Evolutionary conservation across 1,284 basidiomycete genomes (phyloP), one percentile per base, ranked within the genome.

Genomic region (Melampsora americana): DNA sequence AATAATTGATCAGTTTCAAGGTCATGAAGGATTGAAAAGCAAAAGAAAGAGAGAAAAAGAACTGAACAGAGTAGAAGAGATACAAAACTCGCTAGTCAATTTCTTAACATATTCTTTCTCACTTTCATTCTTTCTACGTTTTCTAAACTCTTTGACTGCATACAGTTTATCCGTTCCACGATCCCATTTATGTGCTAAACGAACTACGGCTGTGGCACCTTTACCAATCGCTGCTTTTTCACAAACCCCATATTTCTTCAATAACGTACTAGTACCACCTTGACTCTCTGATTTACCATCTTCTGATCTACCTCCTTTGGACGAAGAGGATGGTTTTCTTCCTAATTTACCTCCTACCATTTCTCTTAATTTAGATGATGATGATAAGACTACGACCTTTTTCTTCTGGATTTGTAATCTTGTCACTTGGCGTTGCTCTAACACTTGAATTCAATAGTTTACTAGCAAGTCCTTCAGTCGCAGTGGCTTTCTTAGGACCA

Each of bases 71-170:
- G 96, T 98, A 44, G 95, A 98, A 44, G 93, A 95, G 79, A 99
- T 99, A 84, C 95, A 99, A 84, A 99, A 99, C 83, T 99, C 95
- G 28, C 95, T 94, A 1, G 95, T 99, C 81, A 99, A 90, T 85
- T 99, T 99, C 88, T 99, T 99, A 85, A 99, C 90, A 82, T 99
- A 99, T 85, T 99, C 96, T 84, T 97, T 97, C 84, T 99, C 95
- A 1, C 94, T 90, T 85, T 99, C 95, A 83, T 96, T 97, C 87
- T 95, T 96, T 81, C 95, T 88, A 79, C 95, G 89, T 84, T 97
- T 97, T 77, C 95, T 90, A 87, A 99, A 98, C 85, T 99, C 95
- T 90, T 99, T 99, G 83, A 99, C 92, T 53, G 95, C 95, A 81
- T 98, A 99, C n/a, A 99, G 86, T 85, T 95, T 96, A 84, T 99